A percentile compares a stretch with the other conserved stretches of the same genome.
These are phyloP conservation scores for Stipa capillata DNA, from an alignment of 176 grass and related monocot genomes.

Conservation along the genomic window DNA sequence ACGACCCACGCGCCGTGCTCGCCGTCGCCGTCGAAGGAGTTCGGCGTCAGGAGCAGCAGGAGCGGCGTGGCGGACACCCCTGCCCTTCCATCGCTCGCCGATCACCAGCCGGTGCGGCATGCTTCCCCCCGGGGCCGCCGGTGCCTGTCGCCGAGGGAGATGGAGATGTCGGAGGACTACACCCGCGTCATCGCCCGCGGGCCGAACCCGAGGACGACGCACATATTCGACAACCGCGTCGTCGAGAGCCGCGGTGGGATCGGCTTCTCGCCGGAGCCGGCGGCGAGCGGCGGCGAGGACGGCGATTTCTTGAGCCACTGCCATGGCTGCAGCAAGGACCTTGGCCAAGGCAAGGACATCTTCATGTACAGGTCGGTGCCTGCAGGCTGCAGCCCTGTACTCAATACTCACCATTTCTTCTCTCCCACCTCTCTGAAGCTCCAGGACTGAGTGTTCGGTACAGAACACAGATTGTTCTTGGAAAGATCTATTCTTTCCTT, in stretches of 20 bases:
- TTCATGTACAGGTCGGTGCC: slow-evolving; percentile 64
- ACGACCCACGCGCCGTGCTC: neutral
- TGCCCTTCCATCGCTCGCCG: neutral
- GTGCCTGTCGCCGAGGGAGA: slow-evolving; percentile 26
- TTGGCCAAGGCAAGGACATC: slow-evolving; percentile 49
- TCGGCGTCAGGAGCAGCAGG: slow-evolving; percentile 27
- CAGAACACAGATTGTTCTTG: neutral
- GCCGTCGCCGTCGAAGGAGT: slow-evolving; percentile 15
- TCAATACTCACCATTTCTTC: neutral
- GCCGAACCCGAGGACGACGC: slow-evolving; percentile 48
- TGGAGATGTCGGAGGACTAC: slow-evolving; percentile 75
- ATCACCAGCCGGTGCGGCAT: neutral
- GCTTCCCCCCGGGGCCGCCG: neutral
- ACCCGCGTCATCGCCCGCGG: slow-evolving; percentile 63
- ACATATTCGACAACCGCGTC: slow-evolving; percentile 60
- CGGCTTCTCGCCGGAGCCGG: neutral
- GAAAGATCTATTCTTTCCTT: neutral
- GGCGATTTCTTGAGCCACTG: slow-evolving; percentile 58
- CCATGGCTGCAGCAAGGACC: slow-evolving; percentile 59
- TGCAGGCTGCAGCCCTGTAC: too few species aligned
- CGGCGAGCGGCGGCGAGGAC: neutral
- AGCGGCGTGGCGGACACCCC: neutral
- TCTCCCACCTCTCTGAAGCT: neutral
- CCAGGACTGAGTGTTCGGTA: neutral
- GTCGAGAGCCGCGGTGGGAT: slow-evolving; percentile 21